phyloP scores from a whole-genome alignment of 2,329 filamentous ascomycete species.

The Cytospora schulzeri region DNA sequence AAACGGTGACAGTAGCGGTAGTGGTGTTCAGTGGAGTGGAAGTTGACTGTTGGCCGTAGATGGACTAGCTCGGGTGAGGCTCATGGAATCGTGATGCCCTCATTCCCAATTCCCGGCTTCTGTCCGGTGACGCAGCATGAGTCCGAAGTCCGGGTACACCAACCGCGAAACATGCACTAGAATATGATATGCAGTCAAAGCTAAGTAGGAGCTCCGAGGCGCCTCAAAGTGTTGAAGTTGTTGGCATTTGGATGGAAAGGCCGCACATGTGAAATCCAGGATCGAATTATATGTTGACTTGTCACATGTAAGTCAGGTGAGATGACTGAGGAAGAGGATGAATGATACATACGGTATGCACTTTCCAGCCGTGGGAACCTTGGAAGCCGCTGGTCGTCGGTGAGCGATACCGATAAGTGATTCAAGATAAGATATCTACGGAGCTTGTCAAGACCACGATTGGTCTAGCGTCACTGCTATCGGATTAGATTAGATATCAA shows the following conservation, averaged over 20 bases:
- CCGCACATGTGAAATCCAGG: neutral
- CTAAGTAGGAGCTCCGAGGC: neutral
- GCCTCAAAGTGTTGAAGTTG: neutral
- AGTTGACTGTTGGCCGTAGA: neutral
- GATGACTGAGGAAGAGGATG: neutral
- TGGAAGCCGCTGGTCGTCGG: neutral
- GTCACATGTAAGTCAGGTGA: neutral
- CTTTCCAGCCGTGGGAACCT: no score
- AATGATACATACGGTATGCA: no score
- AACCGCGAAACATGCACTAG: neutral
- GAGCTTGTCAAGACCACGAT: neutral
- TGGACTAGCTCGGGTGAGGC: neutral
- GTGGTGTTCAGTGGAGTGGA: neutral
- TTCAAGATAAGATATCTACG: neutral
- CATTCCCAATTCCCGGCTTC: neutral
- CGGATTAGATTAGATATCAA: neutral
- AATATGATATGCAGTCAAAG: neutral
- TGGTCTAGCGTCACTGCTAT: neutral
- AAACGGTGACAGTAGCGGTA: neutral
- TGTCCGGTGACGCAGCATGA: neutral
- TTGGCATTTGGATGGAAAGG: neutral
- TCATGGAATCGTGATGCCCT: slow-evolving; percentile 1
- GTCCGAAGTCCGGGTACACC: neutral
- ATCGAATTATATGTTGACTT: neutral
- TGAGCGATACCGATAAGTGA: neutral